Evolutionary conservation across 73 alveolate species (phyloP).

Genomic region (Symbiodinium natans): DNA sequence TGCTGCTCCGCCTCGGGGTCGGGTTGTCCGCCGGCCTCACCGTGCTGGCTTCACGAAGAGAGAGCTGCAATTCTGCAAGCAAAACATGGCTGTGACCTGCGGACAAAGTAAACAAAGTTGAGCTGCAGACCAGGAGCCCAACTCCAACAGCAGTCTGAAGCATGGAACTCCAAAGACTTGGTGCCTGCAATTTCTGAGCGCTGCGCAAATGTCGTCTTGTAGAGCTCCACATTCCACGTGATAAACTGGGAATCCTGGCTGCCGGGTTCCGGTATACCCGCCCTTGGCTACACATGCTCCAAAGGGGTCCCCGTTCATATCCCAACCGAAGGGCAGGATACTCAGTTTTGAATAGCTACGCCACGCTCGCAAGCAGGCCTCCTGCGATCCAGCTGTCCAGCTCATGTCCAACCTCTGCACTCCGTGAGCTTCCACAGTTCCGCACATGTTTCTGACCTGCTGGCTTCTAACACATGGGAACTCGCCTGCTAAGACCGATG

Average conservation of each 20-base stretch:
- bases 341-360: background rate
- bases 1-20: background rate
- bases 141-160: background rate
- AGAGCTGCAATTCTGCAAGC: background rate
- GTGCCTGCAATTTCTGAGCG: background rate
- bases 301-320: too few relatives aligned
- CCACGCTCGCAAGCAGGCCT: background rate
- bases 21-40: background rate
- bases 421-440: background rate
- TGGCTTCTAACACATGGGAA: background rate
- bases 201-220: background rate
- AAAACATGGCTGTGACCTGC: background rate
- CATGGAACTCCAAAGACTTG: background rate
- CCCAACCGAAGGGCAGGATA: background rate
- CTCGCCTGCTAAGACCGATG: too few relatives aligned
- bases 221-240: background rate
- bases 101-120: background rate
- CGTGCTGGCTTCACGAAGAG: background rate
- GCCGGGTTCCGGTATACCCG: background rate
- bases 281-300: background rate
- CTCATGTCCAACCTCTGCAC: background rate
- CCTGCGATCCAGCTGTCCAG: background rate
- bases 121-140: background rate
- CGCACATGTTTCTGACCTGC: background rate
- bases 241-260: constrained; percentile 9